phyloP scores from a whole-genome alignment of 306 rosid genomes.

The Inga oerstediana region DNA sequence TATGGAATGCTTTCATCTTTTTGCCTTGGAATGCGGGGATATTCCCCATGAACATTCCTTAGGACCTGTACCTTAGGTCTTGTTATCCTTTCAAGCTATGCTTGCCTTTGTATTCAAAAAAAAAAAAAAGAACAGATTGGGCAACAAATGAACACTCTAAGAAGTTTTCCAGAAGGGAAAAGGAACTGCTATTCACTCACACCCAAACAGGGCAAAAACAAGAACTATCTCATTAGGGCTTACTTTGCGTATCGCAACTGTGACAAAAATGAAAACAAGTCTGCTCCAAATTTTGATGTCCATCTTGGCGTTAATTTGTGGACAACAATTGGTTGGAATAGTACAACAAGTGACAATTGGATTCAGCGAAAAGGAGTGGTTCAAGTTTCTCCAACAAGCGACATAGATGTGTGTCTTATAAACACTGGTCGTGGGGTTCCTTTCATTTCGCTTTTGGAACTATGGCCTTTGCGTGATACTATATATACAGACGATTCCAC shows the following conservation, averaged over 20 bases:
- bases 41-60: too few species aligned
- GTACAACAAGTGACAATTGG: too few species aligned
- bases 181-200: conserved; percentile 50
- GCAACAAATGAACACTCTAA: conserved; percentile 10
- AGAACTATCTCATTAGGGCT: conserved; percentile 42
- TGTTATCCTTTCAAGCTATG: too few species aligned
- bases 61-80: too few species aligned
- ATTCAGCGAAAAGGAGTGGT: too few species aligned
- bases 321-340: neutral
- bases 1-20: too few species aligned
- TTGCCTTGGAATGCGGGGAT: too few species aligned
- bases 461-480: neutral
- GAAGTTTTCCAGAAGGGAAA: conserved; percentile 48
- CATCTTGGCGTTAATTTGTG: neutral
- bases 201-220: conserved; percentile 32
- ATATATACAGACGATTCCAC: neutral
- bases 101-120: too few species aligned
- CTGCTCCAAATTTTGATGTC: neutral
- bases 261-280: too few species aligned
- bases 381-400: neutral
- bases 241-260: neutral
- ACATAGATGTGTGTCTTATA: neutral
- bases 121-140: neutral
- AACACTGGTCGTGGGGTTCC: neutral
- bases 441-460: conserved; percentile 1